Evolutionary conservation across 257 asterid genomes (phyloP).

Genomic region (Linderniella brevidens): DNA sequence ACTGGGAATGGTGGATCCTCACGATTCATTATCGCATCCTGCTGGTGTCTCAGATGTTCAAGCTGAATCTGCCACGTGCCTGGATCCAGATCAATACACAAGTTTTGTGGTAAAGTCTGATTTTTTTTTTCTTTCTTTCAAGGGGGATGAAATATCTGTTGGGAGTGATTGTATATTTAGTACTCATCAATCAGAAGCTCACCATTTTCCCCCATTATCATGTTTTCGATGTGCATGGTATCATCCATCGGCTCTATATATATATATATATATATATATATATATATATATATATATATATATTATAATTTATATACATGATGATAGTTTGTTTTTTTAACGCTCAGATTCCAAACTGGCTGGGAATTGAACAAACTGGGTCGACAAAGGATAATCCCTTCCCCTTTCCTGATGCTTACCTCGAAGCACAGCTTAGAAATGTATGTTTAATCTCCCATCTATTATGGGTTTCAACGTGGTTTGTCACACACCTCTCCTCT

Average conservation of each 20-base stretch:
- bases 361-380: conserved; percentile 48
- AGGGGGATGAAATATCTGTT: no score
- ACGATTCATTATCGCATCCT: conserved; percentile 85
- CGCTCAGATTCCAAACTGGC: conserved; percentile 72
- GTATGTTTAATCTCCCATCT: conserved; percentile 18
- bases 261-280: no score
- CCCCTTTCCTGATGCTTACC: conserved; percentile 73
- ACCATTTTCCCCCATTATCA: no score
- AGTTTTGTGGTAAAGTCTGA: conserved; percentile 42
- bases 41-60: conserved; percentile 87
- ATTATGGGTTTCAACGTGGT: no score
- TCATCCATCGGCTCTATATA: no score
- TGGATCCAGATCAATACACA: conserved; percentile 77
- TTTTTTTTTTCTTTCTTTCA: not conserved
- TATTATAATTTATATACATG: no score
- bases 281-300: no score
- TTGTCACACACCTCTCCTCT: no score
- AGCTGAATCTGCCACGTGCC: conserved; percentile 67
- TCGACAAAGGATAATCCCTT: conserved; percentile 66
- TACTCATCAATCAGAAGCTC: no score
- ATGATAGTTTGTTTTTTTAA: not conserved
- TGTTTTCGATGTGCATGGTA: no score
- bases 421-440: conserved; percentile 71
- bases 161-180: no score
- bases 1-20: conserved; percentile 89